phyloP scores from a whole-genome alignment of 768 basidiomycete genomes.

The Suillus luteus region DNA sequence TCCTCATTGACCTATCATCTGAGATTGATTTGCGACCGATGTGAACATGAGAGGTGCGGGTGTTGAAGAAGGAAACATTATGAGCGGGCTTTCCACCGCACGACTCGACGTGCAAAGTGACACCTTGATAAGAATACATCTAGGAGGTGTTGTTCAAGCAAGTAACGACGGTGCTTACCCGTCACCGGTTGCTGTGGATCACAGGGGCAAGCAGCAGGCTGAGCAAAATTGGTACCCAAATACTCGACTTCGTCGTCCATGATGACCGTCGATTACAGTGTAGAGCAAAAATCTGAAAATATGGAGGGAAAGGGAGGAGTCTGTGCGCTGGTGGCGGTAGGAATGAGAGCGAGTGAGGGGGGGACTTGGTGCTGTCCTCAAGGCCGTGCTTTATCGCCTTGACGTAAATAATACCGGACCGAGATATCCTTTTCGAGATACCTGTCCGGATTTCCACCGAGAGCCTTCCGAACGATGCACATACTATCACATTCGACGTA shows the following conservation, averaged over 20 bases:
- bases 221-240: constrained; percentile 46
- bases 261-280: constrained; percentile 19
- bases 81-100: constrained; percentile 47
- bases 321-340: constrained; percentile 16
- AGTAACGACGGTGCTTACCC: constrained; percentile 39
- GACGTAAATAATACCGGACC: constrained; percentile 19
- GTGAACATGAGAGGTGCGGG: constrained; percentile 51
- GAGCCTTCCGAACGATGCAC: constrained; percentile 9
- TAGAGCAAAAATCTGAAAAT: constrained; percentile 10
- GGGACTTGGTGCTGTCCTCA: constrained; percentile 33
- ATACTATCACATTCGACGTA: constrained; percentile 27
- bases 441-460: neutral
- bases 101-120: constrained; percentile 60
- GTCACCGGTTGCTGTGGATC: constrained; percentile 36
- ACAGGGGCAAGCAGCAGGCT: constrained; percentile 29
- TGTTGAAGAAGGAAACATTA: constrained; percentile 53
- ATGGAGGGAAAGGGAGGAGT: neutral
- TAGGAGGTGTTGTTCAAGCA: constrained; percentile 20
- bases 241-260: constrained; percentile 67
- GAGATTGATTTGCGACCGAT: constrained; percentile 69
- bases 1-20: constrained; percentile 41
- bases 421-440: constrained; percentile 26
- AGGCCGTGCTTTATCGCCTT: constrained; percentile 38
- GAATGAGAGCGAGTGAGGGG: constrained; percentile 18
- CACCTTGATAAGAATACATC: constrained; percentile 42